Conservation (phyloP, 257 asterid species). For the Solanum virginianum region DNA sequence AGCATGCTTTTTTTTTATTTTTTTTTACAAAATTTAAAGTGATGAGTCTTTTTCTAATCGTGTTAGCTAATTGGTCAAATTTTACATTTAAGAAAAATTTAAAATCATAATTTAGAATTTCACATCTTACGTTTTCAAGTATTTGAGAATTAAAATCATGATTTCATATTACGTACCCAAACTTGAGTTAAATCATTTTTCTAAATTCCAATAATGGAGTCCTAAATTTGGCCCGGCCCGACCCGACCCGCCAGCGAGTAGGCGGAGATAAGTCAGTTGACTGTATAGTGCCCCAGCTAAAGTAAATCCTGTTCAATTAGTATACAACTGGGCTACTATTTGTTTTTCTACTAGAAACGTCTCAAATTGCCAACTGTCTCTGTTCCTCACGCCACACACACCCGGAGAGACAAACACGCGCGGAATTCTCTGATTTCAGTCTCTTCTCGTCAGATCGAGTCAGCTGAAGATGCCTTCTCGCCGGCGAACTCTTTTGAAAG, state of each 20-base stretch:
- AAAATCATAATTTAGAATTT: neutral
- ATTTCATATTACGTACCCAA: no score
- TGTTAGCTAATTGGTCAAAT: neutral
- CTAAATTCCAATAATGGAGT: neutral
- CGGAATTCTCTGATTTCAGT: neutral
- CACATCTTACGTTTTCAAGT: neutral
- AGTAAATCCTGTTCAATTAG: neutral
- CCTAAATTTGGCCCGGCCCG: neutral
- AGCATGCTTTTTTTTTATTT: no score
- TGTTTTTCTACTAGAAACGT: neutral
- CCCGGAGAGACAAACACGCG: neutral
- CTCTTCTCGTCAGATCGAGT: slow-evolving; percentile 10
- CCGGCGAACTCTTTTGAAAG: slow-evolving; percentile 94
- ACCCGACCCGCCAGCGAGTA: neutral
- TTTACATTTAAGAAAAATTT: neutral
- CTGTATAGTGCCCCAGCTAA: neutral
- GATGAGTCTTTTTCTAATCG: neutral
- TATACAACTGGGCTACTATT: neutral
- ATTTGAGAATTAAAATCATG: neutral
- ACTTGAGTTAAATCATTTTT: no score
- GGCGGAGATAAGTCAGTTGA: neutral
- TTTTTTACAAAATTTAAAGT: neutral
- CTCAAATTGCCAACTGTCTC: neutral
- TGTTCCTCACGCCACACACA: neutral
- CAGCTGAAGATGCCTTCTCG: slow-evolving; percentile 67